Conservation (phyloP, 805 yeast genomes). For the Ogataea nonfermentans region DNA sequence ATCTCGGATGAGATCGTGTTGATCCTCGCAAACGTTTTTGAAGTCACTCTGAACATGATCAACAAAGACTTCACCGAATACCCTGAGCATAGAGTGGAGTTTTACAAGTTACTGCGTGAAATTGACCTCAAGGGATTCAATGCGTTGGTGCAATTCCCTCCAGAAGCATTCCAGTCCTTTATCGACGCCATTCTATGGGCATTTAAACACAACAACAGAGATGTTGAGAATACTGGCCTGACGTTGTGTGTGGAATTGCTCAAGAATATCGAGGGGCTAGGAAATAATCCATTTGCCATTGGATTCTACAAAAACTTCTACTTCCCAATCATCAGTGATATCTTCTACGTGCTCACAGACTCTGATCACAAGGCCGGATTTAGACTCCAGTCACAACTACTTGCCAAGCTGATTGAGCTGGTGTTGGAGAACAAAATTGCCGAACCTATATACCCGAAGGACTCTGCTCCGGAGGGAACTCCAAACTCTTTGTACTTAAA, state of each 20-base stretch:
- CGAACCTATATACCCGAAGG: slow-evolving; percentile 76
- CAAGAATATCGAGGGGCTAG: slow-evolving; percentile 77
- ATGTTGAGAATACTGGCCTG: slow-evolving; percentile 91
- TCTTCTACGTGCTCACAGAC: slow-evolving; percentile 91
- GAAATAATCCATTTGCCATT: slow-evolving; percentile 68
- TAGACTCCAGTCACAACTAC: slow-evolving; percentile 77
- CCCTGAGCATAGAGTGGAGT: slow-evolving; percentile 97
- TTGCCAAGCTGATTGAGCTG: slow-evolving; percentile 78
- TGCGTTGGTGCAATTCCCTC: slow-evolving; percentile 84
- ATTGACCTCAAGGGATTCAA: slow-evolving; percentile 82
- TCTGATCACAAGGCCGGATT: slow-evolving; percentile 98
- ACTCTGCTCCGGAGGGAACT: slow-evolving; percentile 82
- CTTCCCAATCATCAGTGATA: slow-evolving; percentile 85
- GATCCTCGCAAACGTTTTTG: slow-evolving; percentile 87
- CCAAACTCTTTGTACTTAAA: slow-evolving; percentile 74
- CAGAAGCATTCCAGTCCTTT: slow-evolving; percentile 86
- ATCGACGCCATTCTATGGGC: slow-evolving; percentile 98
- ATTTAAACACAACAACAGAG: slow-evolving; percentile 94
- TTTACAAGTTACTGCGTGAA: slow-evolving; percentile 84
- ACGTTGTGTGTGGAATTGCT: slow-evolving; percentile 79
- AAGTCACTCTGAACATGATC: slow-evolving; percentile 92
- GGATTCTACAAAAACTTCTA: slow-evolving; percentile 88
- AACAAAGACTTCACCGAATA: slow-evolving; percentile 93
- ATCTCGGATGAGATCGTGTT: slow-evolving; percentile 87
- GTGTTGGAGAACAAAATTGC: slow-evolving; percentile 74